Percentiles rank a stretch among this genome's conserved stretches.
Conservation (phyloP, 106 monocot genomes). For the Allium sativum region DNA sequence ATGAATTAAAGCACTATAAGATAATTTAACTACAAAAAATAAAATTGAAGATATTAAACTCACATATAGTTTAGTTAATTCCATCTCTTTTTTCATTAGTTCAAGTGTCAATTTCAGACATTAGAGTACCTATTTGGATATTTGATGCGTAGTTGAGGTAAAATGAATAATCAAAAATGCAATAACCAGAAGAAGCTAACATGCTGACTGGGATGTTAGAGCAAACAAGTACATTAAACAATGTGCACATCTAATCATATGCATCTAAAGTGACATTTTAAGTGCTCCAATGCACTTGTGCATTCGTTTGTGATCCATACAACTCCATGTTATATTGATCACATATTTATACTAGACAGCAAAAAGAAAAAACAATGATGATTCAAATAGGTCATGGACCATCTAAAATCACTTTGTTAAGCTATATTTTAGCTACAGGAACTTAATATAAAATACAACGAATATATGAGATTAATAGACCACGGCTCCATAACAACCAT, state of each 20-base stretch:
- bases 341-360: too few species aligned
- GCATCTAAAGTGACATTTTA: too few species aligned
- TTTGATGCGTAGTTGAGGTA: background rate
- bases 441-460: background rate
- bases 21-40: background rate
- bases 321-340: too few species aligned
- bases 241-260: too few species aligned
- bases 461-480: background rate
- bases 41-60: background rate
- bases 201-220: background rate
- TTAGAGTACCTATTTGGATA: conserved; percentile 54
- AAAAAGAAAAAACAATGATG: too few species aligned
- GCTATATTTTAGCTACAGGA: background rate
- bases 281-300: too few species aligned
- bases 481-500: background rate
- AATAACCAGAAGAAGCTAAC: background rate
- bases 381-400: too few species aligned
- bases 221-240: background rate
- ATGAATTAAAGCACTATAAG: background rate
- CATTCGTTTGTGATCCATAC: too few species aligned
- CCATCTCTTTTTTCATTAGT: conserved; percentile 91
- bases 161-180: background rate
- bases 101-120: conserved; percentile 88
- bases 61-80: conserved; percentile 91
- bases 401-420: too few species aligned